Evolutionary conservation across 2,329 filamentous ascomycete species (phyloP).

Genomic region (Boeremia lycopersici): DNA sequence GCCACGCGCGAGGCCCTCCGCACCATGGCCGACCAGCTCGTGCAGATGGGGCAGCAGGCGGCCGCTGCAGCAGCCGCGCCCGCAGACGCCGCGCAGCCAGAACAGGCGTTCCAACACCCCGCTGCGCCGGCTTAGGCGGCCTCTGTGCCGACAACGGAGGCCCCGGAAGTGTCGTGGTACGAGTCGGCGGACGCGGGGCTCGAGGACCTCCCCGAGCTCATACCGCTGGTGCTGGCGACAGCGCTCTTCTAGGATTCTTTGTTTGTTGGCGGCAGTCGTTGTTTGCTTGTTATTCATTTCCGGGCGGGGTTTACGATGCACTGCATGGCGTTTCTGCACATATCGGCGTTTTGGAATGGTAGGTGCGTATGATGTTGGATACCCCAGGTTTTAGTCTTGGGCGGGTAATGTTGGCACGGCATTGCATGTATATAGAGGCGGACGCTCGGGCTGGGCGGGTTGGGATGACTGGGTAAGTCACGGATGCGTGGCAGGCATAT

Average conservation of each 20-base stretch:
- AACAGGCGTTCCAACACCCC: slow-evolving; percentile 10
- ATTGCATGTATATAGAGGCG: neutral
- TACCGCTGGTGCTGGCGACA: no score
- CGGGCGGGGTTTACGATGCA: neutral
- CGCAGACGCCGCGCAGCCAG: neutral
- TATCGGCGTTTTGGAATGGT: slow-evolving; percentile 3
- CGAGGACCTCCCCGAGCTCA: neutral
- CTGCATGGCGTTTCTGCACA: slow-evolving; percentile 6
- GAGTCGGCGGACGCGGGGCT: neutral
- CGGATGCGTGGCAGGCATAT: neutral
- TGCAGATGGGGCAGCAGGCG: slow-evolving; percentile 28
- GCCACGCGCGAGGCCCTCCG: slow-evolving; percentile 40
- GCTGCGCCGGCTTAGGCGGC: slow-evolving; percentile 19
- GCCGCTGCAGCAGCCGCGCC: slow-evolving; percentile 16
- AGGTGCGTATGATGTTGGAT: neutral
- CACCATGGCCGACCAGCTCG: slow-evolving; percentile 38
- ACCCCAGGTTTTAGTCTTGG: neutral
- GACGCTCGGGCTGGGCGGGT: neutral
- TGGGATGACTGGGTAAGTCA: neutral
- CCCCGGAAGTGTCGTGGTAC: neutral
- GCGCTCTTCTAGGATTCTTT: neutral
- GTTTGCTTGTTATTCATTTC: neutral
- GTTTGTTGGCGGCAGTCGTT: neutral
- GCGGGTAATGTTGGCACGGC: neutral
- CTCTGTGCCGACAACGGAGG: neutral